Evolutionary conservation across 495 filamentous ascomycete species (phyloP), one percentile per base, ranked within the genome.

Genomic region (Aspergillus steynii): DNA sequence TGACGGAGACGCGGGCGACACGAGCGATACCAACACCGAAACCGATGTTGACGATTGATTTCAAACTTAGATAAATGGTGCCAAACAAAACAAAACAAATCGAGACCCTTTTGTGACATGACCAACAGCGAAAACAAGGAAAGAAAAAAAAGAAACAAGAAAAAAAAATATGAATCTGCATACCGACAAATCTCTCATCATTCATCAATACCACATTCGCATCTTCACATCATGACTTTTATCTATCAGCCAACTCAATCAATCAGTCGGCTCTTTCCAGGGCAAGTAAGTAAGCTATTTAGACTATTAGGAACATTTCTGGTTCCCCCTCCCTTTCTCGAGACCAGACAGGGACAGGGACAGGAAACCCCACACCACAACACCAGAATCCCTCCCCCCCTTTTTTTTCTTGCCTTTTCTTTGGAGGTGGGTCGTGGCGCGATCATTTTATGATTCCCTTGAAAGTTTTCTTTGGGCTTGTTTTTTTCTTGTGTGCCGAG

Each of bases 1-100:
- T 28, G 93, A 96, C 7, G 90, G 90, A 64, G 89, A 93, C 62
- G 88, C 83, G 34, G 86, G 86, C 50, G 85, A 89, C 76, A 88
- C 88, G 42, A 92, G 89, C 66, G 88, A 88, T 61, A 92, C 90
- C 32, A 84, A 92, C 68, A 92, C 90, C 12, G 91, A 95, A 68
- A 93, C 89, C 31, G 90, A 87, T 64, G 82, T 79, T 56, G 86
- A 93, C 66, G 76, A 77, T 68, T 78, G 68, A 74, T 52, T 42
- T 42, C 31, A 32, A 3, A 14, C 3, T 42, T 42, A 42, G 37
- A 42, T 42, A 42, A 34, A 34, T 34, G 31, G 31, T 42, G 10
- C 12, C 3, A 42, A 42, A 14, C 5, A 1, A 20, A 55, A 55
- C 3, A 26, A 45, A 55, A 55, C 15, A 46, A 55, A 20, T 42